phyloP scores from a whole-genome alignment of 176 grass and related monocot species.

The Puya raimondii region DNA sequence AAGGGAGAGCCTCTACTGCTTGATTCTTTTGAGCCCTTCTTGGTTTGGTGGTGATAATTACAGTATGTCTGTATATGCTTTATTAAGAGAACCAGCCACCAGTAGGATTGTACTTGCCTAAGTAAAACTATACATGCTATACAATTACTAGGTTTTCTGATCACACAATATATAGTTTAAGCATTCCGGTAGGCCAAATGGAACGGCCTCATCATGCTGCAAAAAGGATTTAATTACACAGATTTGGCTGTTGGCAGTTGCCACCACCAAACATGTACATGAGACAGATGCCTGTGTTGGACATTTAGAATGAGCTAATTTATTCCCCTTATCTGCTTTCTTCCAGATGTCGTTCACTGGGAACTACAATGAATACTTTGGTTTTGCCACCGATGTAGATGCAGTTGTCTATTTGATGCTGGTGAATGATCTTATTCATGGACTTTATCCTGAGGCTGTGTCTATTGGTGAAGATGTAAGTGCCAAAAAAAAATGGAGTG shows the following conservation, averaged over 20 bases:
- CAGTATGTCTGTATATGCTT: too few relatives aligned
- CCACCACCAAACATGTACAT: background rate
- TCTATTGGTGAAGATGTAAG: constrained; percentile 89
- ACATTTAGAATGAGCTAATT: background rate
- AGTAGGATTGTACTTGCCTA: too few relatives aligned
- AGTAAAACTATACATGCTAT: too few relatives aligned
- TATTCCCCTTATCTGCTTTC: background rate
- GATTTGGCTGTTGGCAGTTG: too few relatives aligned
- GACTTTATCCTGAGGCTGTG: constrained; percentile 70
- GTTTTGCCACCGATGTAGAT: constrained; percentile 75
- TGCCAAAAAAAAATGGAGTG: background rate
- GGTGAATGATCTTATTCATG: constrained; percentile 85
- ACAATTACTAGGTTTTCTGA: too few relatives aligned
- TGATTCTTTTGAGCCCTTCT: too few relatives aligned
- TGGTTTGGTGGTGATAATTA: too few relatives aligned
- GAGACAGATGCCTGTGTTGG: background rate
- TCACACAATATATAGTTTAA: too few relatives aligned
- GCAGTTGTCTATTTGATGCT: constrained; percentile 90
- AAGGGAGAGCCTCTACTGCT: constrained; percentile 5
- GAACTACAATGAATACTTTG: constrained; percentile 92
- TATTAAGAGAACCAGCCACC: background rate
- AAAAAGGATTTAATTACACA: too few relatives aligned
- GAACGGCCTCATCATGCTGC: too few relatives aligned
- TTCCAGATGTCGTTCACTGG: constrained; percentile 60
- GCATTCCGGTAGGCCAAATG: too few relatives aligned